Percentiles rank a stretch among this genome's conserved stretches.
Conservation (phyloP, 805 yeast species). For the Kazachstania bromeliacearum region DNA sequence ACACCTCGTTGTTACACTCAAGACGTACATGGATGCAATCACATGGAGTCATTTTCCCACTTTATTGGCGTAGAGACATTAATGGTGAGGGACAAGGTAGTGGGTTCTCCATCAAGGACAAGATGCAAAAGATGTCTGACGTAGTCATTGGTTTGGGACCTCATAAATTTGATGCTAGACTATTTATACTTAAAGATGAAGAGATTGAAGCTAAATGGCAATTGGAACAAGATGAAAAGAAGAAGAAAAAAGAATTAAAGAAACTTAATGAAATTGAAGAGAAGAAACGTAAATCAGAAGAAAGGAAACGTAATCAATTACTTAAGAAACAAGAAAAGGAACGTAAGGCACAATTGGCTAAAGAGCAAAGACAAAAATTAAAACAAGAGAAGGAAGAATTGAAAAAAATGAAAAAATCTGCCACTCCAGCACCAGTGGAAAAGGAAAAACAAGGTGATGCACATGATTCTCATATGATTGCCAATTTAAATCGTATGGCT, state of each 20-base stretch:
- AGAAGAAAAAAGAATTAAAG: constrained; percentile 30
- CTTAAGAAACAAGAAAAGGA: constrained; percentile 21
- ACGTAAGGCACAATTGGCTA: constrained; percentile 13
- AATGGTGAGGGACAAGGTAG: constrained; percentile 2
- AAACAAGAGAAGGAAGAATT: constrained; percentile 16
- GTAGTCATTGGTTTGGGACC: constrained; percentile 70
- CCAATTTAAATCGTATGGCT: constrained; percentile 77
- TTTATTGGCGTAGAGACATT: constrained; percentile 61
- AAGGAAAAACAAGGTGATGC: constrained; percentile 22
- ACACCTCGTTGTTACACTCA: constrained; percentile 64
- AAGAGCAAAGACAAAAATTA: constrained; percentile 13
- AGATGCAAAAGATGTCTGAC: constrained; percentile 82
- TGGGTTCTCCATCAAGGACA: constrained; percentile 43
- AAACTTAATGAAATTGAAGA: constrained; percentile 30
- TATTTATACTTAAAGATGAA: constrained; percentile 82
- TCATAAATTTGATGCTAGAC: constrained; percentile 63
- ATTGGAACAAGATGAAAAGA: constrained; percentile 31
- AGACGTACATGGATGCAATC: constrained; percentile 49
- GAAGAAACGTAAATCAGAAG: constrained; percentile 19
- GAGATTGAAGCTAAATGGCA: constrained; percentile 44
- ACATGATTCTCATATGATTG: constrained; percentile 73
- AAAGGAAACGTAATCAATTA: constrained; percentile 20
- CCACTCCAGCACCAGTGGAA: neutral
- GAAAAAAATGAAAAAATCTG: constrained; percentile 2
- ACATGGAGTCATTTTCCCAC: constrained; percentile 56